These are phyloP conservation scores for Irpex sp. DNA, from an alignment of 1,284 basidiomycete species.

Conservation along the genomic window DNA sequence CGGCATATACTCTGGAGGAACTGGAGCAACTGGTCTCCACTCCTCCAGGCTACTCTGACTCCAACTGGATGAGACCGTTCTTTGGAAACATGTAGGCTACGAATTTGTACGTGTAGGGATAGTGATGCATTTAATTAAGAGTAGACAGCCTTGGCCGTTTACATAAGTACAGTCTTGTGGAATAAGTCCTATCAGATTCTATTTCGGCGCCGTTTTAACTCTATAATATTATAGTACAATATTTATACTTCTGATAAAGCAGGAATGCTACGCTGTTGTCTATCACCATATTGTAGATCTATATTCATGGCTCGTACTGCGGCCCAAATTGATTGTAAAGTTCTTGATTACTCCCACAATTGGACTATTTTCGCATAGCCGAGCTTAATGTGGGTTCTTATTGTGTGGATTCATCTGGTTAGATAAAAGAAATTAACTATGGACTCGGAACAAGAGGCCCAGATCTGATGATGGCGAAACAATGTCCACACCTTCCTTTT, in stretches of 20 bases:
- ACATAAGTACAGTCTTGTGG: no score
- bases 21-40: background rate
- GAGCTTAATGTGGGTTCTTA: no score
- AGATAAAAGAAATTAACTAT: background rate
- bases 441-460: background rate
- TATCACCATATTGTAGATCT: no score
- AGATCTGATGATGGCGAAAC: background rate
- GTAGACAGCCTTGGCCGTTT: no score
- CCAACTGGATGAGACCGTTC: background rate
- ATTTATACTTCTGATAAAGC: background rate
- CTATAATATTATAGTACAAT: background rate
- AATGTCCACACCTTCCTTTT: slow-evolving; percentile 1
- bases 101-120: no score
- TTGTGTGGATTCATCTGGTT: no score
- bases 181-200: no score
- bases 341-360: background rate
- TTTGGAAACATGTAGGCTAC: background rate
- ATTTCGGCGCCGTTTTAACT: no score
- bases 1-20: background rate
- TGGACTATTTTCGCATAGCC: background rate
- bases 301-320: no score
- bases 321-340: background rate
- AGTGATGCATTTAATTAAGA: no score
- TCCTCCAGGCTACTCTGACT: background rate
- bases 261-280: no score